Evolutionary conservation across 1,284 basidiomycete species (phyloP), one percentile per base, ranked within the genome.

Genomic region (Quambalaria eucalypti): DNA sequence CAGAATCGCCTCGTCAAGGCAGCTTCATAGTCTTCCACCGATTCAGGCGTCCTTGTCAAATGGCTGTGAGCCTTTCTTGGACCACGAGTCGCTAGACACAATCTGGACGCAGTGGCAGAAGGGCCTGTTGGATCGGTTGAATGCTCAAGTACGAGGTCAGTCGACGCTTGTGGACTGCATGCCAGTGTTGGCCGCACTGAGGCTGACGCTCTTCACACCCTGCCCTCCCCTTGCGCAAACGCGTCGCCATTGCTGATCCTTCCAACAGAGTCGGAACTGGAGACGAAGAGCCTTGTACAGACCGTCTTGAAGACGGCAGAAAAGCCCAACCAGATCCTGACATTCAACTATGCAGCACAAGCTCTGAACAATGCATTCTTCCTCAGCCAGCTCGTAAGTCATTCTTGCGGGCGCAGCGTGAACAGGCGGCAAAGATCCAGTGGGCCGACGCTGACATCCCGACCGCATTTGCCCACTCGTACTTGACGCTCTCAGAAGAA

Each of bases 351-450:
- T 71, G 90, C 91, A 2, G 87, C 87, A 60, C 83, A 90, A 51
- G 89, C 93, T 10, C 80, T 96, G 61, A 98, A 98, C 79, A 97
- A 96, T 77, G 85, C 85, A 69, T 98, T 90, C 81, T 98, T 97
- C 81, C 82, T 98, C 28, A 83, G 87, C 67, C 81, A 81, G 55
- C 80, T 98, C 46, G 88, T 92, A 76, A 59, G 88, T 82, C 2
- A 5, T n/a, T n/a, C n/a, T n/a, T n/a, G n/a, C n/a, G n/a, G n/a
- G n/a, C n/a, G n/a, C n/a, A n/a, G n/a, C n/a, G n/a, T n/a, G n/a
- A n/a, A n/a, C n/a, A n/a, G n/a, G n/a, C n/a, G n/a, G n/a, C n/a
- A n/a, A n/a, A n/a, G n/a, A n/a, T n/a, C n/a, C n/a, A n/a, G n/a
- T n/a, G n/a, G n/a, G n/a, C n/a, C n/a, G n/a, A n/a, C n/a, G n/a